Evolutionary conservation across 108 stramenopile species (phyloP).

Genomic region (Skeletonema tropicum): DNA sequence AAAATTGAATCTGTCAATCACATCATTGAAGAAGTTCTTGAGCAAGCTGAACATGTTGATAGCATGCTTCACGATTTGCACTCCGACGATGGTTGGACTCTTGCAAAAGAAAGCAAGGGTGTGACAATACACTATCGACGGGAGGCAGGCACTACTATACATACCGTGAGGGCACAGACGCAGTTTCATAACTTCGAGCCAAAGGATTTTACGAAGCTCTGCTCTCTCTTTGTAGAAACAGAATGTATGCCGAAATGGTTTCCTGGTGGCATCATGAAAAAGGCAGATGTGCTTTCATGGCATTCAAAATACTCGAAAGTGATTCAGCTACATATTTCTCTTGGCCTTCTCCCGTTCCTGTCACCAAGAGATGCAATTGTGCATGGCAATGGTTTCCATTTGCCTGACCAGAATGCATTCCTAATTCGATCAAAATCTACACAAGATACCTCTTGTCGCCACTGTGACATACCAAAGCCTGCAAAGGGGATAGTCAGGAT

Average conservation of each 20-base stretch:
- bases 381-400: constrained; percentile 26
- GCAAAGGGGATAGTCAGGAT: constrained; percentile 22
- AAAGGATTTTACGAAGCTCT: constrained; percentile 25
- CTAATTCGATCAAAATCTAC: constrained; percentile 27
- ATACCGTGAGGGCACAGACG: constrained; percentile 13
- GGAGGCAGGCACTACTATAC: constrained; percentile 15
- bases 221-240: constrained; percentile 25
- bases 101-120: constrained; percentile 21
- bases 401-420: constrained; percentile 35
- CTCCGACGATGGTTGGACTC: constrained; percentile 29
- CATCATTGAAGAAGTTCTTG: constrained; percentile 10
- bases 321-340: constrained; percentile 10
- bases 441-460: constrained; percentile 15
- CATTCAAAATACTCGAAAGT: constrained; percentile 30
- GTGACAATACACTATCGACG: constrained; percentile 33
- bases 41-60: constrained; percentile 29
- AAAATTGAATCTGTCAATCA: constrained; percentile 11
- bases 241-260: constrained; percentile 17
- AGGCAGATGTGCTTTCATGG: constrained; percentile 20
- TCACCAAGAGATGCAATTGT: constrained; percentile 30
- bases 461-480: constrained; percentile 24
- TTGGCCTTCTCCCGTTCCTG: constrained; percentile 11
- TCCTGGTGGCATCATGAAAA: constrained; percentile 23
- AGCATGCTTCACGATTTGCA: constrained; percentile 15
- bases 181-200: constrained; percentile 18